Conservation (phyloP, 805 yeast genomes). For the Scheffersomyces ergatensis region DNA sequence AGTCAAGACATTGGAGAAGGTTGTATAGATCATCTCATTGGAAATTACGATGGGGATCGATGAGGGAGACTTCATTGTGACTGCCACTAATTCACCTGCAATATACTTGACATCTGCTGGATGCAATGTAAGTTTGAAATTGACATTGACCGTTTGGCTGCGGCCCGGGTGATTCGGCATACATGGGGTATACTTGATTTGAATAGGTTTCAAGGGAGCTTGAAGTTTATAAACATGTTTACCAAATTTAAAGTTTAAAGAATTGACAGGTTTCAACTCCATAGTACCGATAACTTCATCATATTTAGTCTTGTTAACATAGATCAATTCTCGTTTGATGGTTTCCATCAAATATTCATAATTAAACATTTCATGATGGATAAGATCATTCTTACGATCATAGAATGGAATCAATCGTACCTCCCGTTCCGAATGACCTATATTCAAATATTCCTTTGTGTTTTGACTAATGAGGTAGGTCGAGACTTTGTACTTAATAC, state of each 20-base stretch:
- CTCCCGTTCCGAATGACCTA: neutral
- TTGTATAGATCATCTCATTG: slow-evolving; percentile 5
- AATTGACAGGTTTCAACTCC: neutral
- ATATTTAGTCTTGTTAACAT: slow-evolving; percentile 1
- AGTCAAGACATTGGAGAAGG: neutral
- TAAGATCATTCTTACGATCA: neutral
- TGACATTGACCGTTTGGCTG: neutral
- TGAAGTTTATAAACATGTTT: neutral
- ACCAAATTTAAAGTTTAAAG: neutral
- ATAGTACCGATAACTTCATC: neutral
- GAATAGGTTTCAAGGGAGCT: neutral
- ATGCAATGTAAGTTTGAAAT: neutral
- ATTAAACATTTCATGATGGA: neutral
- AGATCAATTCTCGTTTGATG: neutral
- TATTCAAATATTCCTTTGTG: slow-evolving; percentile 1
- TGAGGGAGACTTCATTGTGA: slow-evolving; percentile 4
- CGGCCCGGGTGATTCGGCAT: slow-evolving; percentile 1
- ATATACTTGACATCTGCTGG: slow-evolving; percentile 2
- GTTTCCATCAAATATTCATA: neutral
- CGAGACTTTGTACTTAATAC: slow-evolving; percentile 4
- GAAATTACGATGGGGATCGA: slow-evolving; percentile 4
- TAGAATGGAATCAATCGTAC: slow-evolving; percentile 2
- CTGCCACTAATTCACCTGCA: slow-evolving; percentile 5
- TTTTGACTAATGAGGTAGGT: slow-evolving; percentile 2
- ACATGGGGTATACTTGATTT: slow-evolving; percentile 5